A percentile compares a stretch with the other conserved stretches of the same genome.
phyloP scores from a whole-genome alignment of 345 rosid genomes.

The Salix udensis region DNA sequence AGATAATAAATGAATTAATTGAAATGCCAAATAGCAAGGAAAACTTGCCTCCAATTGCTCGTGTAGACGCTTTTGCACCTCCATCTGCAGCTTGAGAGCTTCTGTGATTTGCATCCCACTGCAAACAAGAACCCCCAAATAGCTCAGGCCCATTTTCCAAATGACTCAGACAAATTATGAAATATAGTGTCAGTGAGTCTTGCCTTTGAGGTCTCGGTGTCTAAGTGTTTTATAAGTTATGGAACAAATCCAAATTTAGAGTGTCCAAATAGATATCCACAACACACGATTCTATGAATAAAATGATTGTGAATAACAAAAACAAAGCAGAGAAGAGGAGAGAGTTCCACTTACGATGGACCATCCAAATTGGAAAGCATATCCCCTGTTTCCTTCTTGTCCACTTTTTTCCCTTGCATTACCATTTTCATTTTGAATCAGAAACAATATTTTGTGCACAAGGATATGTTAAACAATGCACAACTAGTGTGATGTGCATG shows the following conservation, averaged over 20 bases:
- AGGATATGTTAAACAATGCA: neutral
- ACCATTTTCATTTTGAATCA: slow-evolving; percentile 21
- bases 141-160: slow-evolving; percentile 2
- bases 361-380: slow-evolving; percentile 79
- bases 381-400: slow-evolving; percentile 89
- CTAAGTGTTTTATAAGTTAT: neutral
- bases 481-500: neutral
- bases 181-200: neutral
- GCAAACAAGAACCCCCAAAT: slow-evolving; percentile 25
- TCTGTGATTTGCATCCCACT: slow-evolving; percentile 99
- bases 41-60: slow-evolving; percentile 93
- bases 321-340: slow-evolving; percentile 9
- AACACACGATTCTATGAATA: neutral
- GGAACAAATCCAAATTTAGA: neutral
- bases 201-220: neutral
- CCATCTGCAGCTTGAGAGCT: slow-evolving; percentile 98
- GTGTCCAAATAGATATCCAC: neutral
- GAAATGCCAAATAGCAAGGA: slow-evolving; percentile 12
- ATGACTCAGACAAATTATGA: neutral
- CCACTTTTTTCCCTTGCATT: slow-evolving; percentile 73
- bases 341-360: slow-evolving; percentile 66
- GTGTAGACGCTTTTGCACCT: slow-evolving; percentile 91
- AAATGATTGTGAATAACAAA: neutral
- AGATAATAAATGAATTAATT: neutral
- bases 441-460: slow-evolving; percentile 9